Percentiles rank a stretch among this genome's conserved stretches.
These are phyloP conservation scores for Acanthamoeba rhysodes DNA, from an alignment of 208 protist species.

Conservation along the genomic window DNA sequence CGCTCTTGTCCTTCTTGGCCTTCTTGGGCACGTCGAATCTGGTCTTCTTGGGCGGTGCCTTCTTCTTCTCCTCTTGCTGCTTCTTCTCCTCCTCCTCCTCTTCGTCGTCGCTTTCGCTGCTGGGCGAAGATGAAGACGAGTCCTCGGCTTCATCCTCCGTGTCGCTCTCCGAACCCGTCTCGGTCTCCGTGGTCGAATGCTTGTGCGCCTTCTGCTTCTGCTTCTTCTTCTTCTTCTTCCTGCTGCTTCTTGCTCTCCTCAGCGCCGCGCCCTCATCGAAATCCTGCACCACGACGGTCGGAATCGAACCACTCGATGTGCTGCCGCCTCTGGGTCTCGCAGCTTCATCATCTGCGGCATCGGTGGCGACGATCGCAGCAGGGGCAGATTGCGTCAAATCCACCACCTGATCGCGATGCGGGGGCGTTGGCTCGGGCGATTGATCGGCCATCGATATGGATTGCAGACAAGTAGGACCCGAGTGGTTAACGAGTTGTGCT, in stretches of 20 bases:
- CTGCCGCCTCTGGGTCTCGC: too few relatives aligned
- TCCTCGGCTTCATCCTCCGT: slow-evolving; percentile 3
- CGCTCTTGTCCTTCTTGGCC: not conserved
- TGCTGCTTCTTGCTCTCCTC: not conserved
- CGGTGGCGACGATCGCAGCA: too few relatives aligned
- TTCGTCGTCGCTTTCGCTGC: not conserved
- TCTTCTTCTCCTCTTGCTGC: not conserved
- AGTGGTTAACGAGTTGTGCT: too few relatives aligned
- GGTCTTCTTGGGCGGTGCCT: not conserved
- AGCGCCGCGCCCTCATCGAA: too few relatives aligned
- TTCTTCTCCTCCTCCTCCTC: not conserved
- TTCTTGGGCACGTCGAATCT: not conserved
- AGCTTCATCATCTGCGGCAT: too few relatives aligned
- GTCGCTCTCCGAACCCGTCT: not conserved
- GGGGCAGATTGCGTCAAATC: too few relatives aligned
- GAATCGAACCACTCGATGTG: too few relatives aligned
- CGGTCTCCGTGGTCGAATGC: not conserved
- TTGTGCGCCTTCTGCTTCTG: not conserved
- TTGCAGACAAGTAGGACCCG: too few relatives aligned
- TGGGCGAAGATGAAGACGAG: not conserved
- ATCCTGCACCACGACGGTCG: too few relatives aligned
- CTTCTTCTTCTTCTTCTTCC: slow-evolving; percentile 8
- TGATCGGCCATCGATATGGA: too few relatives aligned
- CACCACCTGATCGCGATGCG: too few relatives aligned
- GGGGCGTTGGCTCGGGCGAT: too few relatives aligned